A percentile compares a stretch with the other conserved stretches of the same genome.
phyloP scores from a whole-genome alignment of 2,329 filamentous ascomycete genomes.

The Aspergillus thermomutatus region DNA sequence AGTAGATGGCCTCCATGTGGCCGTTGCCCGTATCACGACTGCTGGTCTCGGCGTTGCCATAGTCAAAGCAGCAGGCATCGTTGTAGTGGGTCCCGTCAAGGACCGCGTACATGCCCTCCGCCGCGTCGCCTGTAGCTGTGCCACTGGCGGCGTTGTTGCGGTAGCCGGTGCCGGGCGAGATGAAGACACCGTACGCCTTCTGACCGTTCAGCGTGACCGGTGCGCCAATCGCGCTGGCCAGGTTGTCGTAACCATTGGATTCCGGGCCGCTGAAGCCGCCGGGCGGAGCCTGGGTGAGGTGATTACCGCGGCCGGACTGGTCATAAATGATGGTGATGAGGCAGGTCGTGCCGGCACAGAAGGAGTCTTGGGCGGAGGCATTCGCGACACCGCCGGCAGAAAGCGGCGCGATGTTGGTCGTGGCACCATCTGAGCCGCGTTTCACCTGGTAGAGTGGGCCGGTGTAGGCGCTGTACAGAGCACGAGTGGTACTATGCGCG shows the following conservation, averaged over 20 bases:
- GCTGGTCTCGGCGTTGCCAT: constrained; percentile 56
- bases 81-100: constrained; percentile 36
- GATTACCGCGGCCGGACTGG: constrained; percentile 60
- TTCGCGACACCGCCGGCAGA: constrained; percentile 62
- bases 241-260: constrained; percentile 56
- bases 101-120: constrained; percentile 41
- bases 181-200: constrained; percentile 62
- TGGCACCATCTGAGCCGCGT: constrained; percentile 51
- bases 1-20: constrained; percentile 70
- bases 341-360: constrained; percentile 60
- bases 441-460: constrained; percentile 59
- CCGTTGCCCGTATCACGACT: constrained; percentile 56
- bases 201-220: constrained; percentile 59
- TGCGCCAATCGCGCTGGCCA: constrained; percentile 58
- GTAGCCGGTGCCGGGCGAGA: constrained; percentile 61
- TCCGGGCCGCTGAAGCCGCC: constrained; percentile 58
- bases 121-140: constrained; percentile 52
- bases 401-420: constrained; percentile 49
- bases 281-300: constrained; percentile 60
- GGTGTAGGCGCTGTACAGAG: constrained; percentile 54
- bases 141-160: constrained; percentile 55
- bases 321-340: constrained; percentile 64
- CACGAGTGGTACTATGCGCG: constrained; percentile 63
- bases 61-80: constrained; percentile 48
- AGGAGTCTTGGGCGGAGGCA: constrained; percentile 57